A percentile compares a stretch with the other conserved stretches of the same genome.
phyloP scores from a whole-genome alignment of 2,329 filamentous ascomycete species.

The Trichophyton benhamiae region DNA sequence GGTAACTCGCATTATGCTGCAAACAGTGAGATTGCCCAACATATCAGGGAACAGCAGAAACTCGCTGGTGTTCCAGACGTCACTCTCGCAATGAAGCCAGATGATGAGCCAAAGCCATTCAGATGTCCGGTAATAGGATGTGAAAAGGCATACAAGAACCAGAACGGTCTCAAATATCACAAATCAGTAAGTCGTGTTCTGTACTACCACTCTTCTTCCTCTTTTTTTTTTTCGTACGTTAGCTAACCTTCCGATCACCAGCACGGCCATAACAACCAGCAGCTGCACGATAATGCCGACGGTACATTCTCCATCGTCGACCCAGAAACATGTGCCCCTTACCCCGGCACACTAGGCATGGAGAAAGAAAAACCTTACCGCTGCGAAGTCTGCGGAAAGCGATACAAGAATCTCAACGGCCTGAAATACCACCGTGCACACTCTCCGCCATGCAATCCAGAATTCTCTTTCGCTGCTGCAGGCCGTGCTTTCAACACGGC shows the following conservation, averaged over 20 bases:
- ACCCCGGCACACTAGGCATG: conserved; percentile 96
- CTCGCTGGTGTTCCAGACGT: conserved; percentile 43
- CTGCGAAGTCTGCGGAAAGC: conserved; percentile 92
- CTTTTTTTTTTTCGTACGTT: neutral
- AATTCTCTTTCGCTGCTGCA: conserved; percentile 49
- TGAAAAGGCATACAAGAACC: conserved; percentile 99
- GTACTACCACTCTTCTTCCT: conserved; percentile 6
- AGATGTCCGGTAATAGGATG: conserved; percentile 96
- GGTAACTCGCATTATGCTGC: conserved; percentile 63
- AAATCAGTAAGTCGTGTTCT: conserved; percentile 44
- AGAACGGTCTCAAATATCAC: conserved; percentile 92
- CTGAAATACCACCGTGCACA: conserved; percentile 89
- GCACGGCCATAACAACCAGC: conserved; percentile 93
- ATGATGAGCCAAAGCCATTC: conserved; percentile 94
- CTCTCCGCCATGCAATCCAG: conserved; percentile 80
- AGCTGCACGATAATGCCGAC: conserved; percentile 90
- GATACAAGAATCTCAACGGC: conserved; percentile 97
- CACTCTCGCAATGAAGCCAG: conserved; percentile 37
- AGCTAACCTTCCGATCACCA: conserved; percentile 23
- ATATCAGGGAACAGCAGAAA: conserved; percentile 52
- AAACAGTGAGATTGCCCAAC: conserved; percentile 61
- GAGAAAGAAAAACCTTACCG: conserved; percentile 99
- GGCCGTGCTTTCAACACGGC: conserved; percentile 28
- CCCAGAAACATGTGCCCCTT: conserved; percentile 83
- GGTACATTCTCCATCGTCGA: conserved; percentile 98